phyloP scores from a whole-genome alignment of 371 early-diverging fungal species.

The Haplosporangium sp. region DNA sequence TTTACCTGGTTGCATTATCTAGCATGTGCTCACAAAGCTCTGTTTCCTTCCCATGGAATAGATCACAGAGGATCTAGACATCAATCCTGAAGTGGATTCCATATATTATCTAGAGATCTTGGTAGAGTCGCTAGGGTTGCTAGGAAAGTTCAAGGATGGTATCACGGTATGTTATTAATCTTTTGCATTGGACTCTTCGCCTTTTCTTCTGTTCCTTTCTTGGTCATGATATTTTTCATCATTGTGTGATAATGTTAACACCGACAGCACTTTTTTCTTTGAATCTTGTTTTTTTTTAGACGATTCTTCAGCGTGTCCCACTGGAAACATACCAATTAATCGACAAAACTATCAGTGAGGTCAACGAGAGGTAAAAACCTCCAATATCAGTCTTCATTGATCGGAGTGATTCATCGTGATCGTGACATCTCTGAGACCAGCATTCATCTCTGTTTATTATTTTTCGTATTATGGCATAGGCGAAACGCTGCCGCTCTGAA shows the following conservation, averaged over 20 bases:
- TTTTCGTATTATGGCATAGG: conserved; percentile 5
- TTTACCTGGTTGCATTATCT: too few relatives aligned
- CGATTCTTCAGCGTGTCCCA: conserved; percentile 76
- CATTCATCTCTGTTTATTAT: conserved; percentile 4
- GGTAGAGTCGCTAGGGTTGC: conserved; percentile 80
- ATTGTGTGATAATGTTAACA: neutral
- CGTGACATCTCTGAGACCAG: too few relatives aligned
- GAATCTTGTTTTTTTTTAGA: too few relatives aligned
- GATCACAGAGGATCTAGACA: conserved; percentile 78
- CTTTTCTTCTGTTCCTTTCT: too few relatives aligned
- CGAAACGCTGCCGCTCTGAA: conserved; percentile 46
- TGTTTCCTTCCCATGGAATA: conserved; percentile 23
- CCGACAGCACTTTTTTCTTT: neutral
- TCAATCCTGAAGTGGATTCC: conserved; percentile 91
- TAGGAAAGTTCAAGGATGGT: conserved; percentile 84
- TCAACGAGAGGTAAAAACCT: conserved; percentile 75
- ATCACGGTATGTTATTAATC: conserved; percentile 64
- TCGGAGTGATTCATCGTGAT: too few relatives aligned
- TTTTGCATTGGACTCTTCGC: too few relatives aligned
- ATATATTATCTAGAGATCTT: conserved; percentile 89
- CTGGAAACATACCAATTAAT: conserved; percentile 89
- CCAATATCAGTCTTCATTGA: neutral
- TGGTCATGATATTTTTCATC: neutral
- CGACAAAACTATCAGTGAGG: conserved; percentile 88
- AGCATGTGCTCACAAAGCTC: too few relatives aligned